These are phyloP conservation scores for Cicer chorassanicum DNA, from an alignment of 306 rosid species.

Conservation along the genomic window DNA sequence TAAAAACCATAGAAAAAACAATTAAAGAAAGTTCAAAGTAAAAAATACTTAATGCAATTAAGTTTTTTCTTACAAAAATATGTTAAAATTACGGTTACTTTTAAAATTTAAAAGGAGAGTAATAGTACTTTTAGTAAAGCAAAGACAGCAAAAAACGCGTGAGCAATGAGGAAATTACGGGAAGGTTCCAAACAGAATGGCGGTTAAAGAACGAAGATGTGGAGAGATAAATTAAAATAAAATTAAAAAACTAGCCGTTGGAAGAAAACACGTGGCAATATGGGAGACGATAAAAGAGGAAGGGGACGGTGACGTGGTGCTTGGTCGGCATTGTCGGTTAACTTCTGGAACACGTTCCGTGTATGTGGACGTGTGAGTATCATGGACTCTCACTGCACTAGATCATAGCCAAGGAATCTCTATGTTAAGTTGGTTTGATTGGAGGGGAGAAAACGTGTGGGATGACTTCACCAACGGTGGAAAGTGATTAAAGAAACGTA, in stretches of 20 bases:
- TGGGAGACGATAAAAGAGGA: neutral
- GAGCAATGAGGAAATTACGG: constrained; percentile 46
- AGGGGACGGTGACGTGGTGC: constrained; percentile 56
- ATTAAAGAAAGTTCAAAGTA: no score
- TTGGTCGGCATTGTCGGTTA: constrained; percentile 69
- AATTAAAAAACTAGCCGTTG: constrained; percentile 73
- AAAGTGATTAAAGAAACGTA: neutral
- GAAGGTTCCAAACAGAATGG: constrained; percentile 54
- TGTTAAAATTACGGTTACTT: no score
- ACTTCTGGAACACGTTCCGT: constrained; percentile 48
- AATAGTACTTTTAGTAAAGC: no score
- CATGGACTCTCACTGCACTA: constrained; percentile 2
- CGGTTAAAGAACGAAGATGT: constrained; percentile 54
- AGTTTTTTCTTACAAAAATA: no score
- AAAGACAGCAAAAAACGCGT: constrained; percentile 42
- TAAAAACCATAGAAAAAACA: no score
- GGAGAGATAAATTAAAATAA: neutral
- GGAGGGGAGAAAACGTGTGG: constrained; percentile 38
- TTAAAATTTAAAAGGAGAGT: no score
- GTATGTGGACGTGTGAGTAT: constrained; percentile 39
- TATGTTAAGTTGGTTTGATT: neutral
- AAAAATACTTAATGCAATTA: no score
- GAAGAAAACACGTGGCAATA: constrained; percentile 57
- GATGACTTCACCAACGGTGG: constrained; percentile 31
- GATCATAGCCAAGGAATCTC: constrained; percentile 17